A percentile compares a stretch with the other conserved stretches of the same genome.
phyloP scores from a whole-genome alignment of 2,329 filamentous ascomycete genomes.

The Ophiostoma ips region DNA sequence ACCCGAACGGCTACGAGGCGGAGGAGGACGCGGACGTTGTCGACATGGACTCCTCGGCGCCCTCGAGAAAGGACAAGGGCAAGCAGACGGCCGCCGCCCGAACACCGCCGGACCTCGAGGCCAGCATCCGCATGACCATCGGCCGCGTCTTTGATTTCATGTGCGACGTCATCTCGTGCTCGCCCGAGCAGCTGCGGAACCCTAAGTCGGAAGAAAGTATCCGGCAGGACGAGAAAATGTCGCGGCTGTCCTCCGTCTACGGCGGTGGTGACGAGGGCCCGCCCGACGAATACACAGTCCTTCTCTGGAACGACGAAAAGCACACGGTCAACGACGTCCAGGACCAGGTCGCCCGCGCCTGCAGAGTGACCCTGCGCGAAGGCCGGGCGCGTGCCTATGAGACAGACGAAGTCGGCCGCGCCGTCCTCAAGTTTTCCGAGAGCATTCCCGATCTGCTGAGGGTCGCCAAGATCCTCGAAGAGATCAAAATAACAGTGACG shows the following conservation, averaged over 20 bases:
- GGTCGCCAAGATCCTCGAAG: constrained; percentile 77
- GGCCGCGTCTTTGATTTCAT: constrained; percentile 81
- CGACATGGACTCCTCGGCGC: not conserved
- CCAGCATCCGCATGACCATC: constrained; percentile 74
- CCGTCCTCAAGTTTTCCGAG: constrained; percentile 62
- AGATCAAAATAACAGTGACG: constrained; percentile 92
- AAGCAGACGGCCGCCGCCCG: constrained; percentile 36
- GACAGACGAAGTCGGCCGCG: constrained; percentile 77
- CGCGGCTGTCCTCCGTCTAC: constrained; percentile 62
- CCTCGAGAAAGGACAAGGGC: constrained; percentile 50
- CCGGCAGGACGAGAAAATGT: constrained; percentile 63
- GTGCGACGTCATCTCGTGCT: constrained; percentile 95
- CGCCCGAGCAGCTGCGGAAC: constrained; percentile 83
- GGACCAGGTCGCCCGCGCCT: constrained; percentile 81
- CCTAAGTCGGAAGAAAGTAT: constrained; percentile 75
- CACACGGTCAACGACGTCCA: constrained; percentile 87
- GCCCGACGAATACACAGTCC: constrained; percentile 63
- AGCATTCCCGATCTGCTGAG: constrained; percentile 60
- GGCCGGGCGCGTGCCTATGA: constrained; percentile 69
- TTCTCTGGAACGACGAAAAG: constrained; percentile 98
- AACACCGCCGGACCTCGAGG: constrained; percentile 61
- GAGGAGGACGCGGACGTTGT: not conserved
- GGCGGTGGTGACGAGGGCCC: constrained; percentile 54
- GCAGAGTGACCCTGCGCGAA: constrained; percentile 54
- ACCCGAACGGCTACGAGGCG: not conserved